phyloP scores from a whole-genome alignment of 2,329 filamentous ascomycete species.

The Didymellaceae sp. region DNA sequence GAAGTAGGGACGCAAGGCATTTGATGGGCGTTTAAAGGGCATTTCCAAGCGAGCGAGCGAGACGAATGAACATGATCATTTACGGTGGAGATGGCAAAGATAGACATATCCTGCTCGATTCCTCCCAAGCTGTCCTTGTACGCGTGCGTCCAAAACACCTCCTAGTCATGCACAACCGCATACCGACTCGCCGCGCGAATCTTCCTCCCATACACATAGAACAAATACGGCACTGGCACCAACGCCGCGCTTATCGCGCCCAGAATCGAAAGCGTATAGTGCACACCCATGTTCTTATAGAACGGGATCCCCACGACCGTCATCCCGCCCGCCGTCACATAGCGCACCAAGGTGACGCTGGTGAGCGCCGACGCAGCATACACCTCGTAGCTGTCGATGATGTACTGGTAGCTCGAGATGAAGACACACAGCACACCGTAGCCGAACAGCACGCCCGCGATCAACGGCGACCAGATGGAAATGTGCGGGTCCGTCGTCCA shows the following conservation, averaged over 20 bases:
- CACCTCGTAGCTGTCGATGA: constrained; percentile 63
- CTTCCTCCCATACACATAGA: constrained; percentile 51
- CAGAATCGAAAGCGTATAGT: constrained; percentile 43
- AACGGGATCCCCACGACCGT: constrained; percentile 49
- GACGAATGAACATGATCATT: too few species aligned
- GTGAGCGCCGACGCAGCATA: constrained; percentile 60
- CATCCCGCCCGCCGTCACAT: constrained; percentile 52
- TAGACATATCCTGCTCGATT: too few species aligned
- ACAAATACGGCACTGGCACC: constrained; percentile 52
- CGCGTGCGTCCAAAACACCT: too few species aligned
- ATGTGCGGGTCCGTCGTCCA: constrained; percentile 55
- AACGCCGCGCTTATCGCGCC: constrained; percentile 40
- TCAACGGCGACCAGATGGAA: constrained; percentile 8
- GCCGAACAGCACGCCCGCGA: constrained; percentile 13
- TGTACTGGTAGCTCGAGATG: constrained; percentile 61
- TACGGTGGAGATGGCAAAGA: too few species aligned
- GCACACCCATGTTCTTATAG: constrained; percentile 48
- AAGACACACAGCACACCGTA: constrained; percentile 39
- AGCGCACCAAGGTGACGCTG: constrained; percentile 49
- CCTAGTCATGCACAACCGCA: constrained; percentile 7
- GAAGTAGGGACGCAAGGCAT: not conserved
- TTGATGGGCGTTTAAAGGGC: not conserved
- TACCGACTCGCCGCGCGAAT: constrained; percentile 9
- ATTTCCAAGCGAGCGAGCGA: too few species aligned
- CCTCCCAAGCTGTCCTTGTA: too few species aligned